Base-by-base conservation (phyloP, 768 basidiomycete species). In the Hericium erinaceus region DNA sequence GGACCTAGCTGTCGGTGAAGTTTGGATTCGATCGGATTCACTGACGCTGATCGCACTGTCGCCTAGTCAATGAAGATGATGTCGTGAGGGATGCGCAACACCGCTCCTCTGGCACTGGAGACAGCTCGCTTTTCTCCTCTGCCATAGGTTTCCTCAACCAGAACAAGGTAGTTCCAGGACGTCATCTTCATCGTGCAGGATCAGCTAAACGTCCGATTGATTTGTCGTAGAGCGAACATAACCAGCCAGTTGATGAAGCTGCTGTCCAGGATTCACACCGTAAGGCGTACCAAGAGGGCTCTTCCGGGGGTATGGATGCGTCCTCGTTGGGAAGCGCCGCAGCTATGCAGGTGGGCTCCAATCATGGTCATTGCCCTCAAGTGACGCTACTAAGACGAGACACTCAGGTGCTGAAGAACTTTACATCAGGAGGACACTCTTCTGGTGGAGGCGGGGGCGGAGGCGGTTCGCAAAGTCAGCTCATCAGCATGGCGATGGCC, bases 401-500 rank as follows among this genome's bases (percentile, higher is more conserved):
- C 26, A n/a, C 54, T 33, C 65, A 89, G 84, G 77, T 77, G 7
- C 67, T 91, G 58, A 85, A 90, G 72, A 66, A 76, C 63, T 89
- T 88, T 73, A 85, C 85, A 2, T 80, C 79, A 3, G 80, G 85
- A 16, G 80, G 85, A 15, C 9, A 24, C 24, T 26, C 24, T 16
- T 46, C 44, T 2, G 59, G 71, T 33, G 64, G 67, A 15, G 71
- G 68, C 39, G 58, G 67, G 5, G 70, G 78, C 7, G 77, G 74
- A 26, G 73, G 76, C 49, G 76, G 75, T 52, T 76, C 79, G 67
- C 82, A 81, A 40, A 52, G 48, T 12, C 69, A 94, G 69, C 73
- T 95, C 58, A 84, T 95, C 70, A 87, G 87, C 65, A 70, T 92
- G 69, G 92, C 93, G 4, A 92, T 95, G 90, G 81, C 82, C 0